Evolutionary conservation across 1,284 basidiomycete species (phyloP).

Genomic region (Phellopilus nigrolimitatus): DNA sequence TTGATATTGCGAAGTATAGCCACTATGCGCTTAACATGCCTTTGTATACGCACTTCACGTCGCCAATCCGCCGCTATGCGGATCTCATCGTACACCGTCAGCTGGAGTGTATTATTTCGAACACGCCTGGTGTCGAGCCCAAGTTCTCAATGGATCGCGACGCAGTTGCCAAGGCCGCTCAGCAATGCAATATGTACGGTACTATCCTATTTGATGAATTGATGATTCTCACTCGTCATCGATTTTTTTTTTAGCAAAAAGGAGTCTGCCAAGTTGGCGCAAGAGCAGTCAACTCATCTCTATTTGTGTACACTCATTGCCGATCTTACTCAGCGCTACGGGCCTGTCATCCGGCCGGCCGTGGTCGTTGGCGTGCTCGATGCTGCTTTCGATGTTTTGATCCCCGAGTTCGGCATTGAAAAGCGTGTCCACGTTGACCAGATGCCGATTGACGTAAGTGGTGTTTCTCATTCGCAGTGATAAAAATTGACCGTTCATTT

Average conservation of each 20-base stretch:
- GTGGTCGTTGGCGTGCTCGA: conserved; percentile 93
- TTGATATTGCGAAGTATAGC: conserved; percentile 96
- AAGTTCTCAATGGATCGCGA: conserved; percentile 98
- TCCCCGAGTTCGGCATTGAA: conserved; percentile 95
- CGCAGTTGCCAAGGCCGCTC: conserved; percentile 94
- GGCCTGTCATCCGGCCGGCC: conserved; percentile 90
- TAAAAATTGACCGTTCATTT: conserved; percentile 10
- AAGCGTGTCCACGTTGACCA: conserved; percentile 98
- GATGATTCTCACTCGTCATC: conserved; percentile 12
- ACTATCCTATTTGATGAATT: neutral
- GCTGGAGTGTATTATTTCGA: conserved; percentile 83
- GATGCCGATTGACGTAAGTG: conserved; percentile 89
- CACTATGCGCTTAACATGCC: conserved; percentile 92
- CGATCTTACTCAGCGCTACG: conserved; percentile 90
- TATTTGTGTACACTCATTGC: conserved; percentile 92
- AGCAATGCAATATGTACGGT: conserved; percentile 90
- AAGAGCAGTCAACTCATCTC: conserved; percentile 94
- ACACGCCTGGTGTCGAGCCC: conserved; percentile 49
- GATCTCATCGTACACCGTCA: conserved; percentile 97
- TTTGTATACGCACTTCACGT: conserved; percentile 97
- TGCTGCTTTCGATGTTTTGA: conserved; percentile 91
- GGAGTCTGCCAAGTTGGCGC: conserved; percentile 85
- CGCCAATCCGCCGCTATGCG: conserved; percentile 89
- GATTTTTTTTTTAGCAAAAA: conserved; percentile 58
- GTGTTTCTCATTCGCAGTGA: neutral